These are phyloP conservation scores for Pelargonium fulgidum DNA, from an alignment of 441 rosid genomes.

Conservation along the genomic window DNA sequence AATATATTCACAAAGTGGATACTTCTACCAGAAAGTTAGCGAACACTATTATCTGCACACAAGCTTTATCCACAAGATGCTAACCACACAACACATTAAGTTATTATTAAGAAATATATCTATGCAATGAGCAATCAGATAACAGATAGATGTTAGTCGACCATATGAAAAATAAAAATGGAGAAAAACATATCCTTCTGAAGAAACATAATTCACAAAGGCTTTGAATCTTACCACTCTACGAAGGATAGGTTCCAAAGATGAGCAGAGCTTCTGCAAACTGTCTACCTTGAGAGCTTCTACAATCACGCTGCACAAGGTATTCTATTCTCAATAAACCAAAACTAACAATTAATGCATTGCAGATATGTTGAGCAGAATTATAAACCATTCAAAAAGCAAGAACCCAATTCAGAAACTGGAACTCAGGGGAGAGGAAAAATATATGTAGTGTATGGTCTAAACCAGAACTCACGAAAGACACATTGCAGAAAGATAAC, in stretches of 20 bases:
- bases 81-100: neutral
- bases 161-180: neutral
- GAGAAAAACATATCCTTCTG: neutral
- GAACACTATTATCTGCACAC: neutral
- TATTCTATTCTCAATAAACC: constrained; percentile 8
- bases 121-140: neutral
- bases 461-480: neutral
- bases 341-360: constrained; percentile 4
- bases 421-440: neutral
- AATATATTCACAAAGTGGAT: no score
- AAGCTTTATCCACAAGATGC: neutral
- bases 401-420: neutral
- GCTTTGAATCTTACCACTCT: constrained; percentile 69
- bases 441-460: neutral
- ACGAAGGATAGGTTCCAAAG: constrained; percentile 95
- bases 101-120: neutral
- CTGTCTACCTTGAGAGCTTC: constrained; percentile 97
- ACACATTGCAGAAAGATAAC: neutral
- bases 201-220: neutral
- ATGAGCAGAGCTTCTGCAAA: constrained; percentile 95
- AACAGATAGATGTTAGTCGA: neutral
- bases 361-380: neutral
- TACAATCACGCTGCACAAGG: constrained; percentile 70
- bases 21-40: neutral
- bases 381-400: constrained; percentile 5